phyloP scores from a whole-genome alignment of 2,329 filamentous ascomycete species.

The Trichoderma atroviride region DNA sequence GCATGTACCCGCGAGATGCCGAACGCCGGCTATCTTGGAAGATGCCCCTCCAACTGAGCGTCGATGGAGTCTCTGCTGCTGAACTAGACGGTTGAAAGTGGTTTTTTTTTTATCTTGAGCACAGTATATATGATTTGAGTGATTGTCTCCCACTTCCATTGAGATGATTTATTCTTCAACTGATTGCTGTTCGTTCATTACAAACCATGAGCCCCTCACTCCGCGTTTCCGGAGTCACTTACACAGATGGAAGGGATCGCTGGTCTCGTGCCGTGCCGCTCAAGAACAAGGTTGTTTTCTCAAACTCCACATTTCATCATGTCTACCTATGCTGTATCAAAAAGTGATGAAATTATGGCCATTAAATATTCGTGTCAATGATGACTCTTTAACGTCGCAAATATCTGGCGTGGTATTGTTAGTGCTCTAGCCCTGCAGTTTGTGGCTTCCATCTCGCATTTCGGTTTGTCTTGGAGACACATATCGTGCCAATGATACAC shows the following conservation, averaged over 20 bases:
- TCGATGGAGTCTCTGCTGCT: not conserved
- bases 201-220: not conserved
- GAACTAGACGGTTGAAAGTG: not conserved
- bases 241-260: constrained; percentile 10
- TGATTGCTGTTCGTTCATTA: not conserved
- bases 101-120: not conserved
- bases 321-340: not conserved
- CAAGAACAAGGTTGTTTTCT: not conserved
- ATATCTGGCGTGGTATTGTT: not conserved
- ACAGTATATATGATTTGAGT: not conserved
- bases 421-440: not conserved
- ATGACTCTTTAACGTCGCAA: not conserved
- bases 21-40: constrained; percentile 4
- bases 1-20: constrained; percentile 26
- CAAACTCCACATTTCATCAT: not conserved
- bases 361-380: not conserved
- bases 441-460: not conserved
- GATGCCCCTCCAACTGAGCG: not conserved
- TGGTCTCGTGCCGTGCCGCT: not conserved
- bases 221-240: not conserved
- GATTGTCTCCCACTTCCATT: not conserved
- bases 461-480: not conserved
- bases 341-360: not conserved
- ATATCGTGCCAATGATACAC: not conserved
- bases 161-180: not conserved